These are phyloP conservation scores for Cyanidioschyzon merolae DNA, from an alignment of 23 red algal genomes.

Conservation along the genomic window DNA sequence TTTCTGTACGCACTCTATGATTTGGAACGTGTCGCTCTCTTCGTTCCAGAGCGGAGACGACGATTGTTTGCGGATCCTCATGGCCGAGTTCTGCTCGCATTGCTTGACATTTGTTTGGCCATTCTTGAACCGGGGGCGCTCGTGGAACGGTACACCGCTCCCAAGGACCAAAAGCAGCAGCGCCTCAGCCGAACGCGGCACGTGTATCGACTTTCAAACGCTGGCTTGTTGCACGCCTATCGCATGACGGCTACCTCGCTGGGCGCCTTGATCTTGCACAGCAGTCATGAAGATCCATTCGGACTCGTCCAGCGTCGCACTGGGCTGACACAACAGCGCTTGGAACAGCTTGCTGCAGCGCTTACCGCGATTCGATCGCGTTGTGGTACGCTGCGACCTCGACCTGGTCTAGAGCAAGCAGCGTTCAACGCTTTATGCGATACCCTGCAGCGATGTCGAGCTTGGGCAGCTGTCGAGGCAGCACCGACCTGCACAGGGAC, in stretches of 20 bases:
- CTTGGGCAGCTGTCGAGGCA: background rate
- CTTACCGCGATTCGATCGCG: background rate
- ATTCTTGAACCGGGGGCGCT: background rate
- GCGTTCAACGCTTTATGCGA: background rate
- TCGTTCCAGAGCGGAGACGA: background rate
- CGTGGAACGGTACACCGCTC: background rate
- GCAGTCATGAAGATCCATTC: background rate
- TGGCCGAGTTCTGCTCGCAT: background rate
- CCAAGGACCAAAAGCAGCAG: background rate
- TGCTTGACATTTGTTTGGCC: slow-evolving; percentile 10
- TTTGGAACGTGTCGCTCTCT: background rate
- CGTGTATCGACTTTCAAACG: slow-evolving; percentile 4
- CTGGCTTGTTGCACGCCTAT: background rate
- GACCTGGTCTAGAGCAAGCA: background rate
- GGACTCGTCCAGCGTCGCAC: background rate
- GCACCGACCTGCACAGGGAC: background rate
- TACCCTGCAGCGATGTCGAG: background rate
- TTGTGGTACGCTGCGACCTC: background rate
- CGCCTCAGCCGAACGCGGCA: background rate
- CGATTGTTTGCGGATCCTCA: background rate
- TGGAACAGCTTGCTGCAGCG: background rate
- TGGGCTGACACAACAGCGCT: background rate
- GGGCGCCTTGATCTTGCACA: background rate
- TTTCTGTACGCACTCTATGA: background rate
- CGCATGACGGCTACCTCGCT: background rate